phyloP scores from a whole-genome alignment of 2,329 filamentous ascomycete genomes.

The Didymosphaeria variabile region DNA sequence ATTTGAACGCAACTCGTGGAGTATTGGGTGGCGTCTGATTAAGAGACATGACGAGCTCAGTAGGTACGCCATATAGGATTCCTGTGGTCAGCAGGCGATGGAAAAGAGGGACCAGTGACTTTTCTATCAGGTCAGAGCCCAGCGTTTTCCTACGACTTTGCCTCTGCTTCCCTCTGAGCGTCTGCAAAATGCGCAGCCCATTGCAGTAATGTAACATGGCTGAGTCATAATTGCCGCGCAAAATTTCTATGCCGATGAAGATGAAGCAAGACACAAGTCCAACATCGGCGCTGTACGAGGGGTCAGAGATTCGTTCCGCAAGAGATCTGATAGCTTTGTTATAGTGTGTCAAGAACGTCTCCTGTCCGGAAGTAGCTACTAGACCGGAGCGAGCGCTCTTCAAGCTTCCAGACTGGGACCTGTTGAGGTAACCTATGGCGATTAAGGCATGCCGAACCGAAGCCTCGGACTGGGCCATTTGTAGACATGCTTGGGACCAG shows the following conservation, averaged over 20 bases:
- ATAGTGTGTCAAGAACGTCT: slow-evolving; percentile 51
- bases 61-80: slow-evolving; percentile 26
- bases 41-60: slow-evolving; percentile 22
- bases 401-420: slow-evolving; percentile 32
- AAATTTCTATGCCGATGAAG: slow-evolving; percentile 55
- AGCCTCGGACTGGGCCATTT: slow-evolving; percentile 53
- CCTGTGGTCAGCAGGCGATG: slow-evolving; percentile 29
- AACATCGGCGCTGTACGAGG: slow-evolving; percentile 44
- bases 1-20: slow-evolving; percentile 16
- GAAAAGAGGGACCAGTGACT: slow-evolving; percentile 34
- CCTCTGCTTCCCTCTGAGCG: slow-evolving; percentile 18
- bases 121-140: slow-evolving; percentile 22
- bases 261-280: slow-evolving; percentile 55
- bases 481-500: slow-evolving; percentile 54
- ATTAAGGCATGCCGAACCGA: slow-evolving; percentile 56
- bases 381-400: slow-evolving; percentile 28
- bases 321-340: slow-evolving; percentile 51
- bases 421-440: slow-evolving; percentile 51
- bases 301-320: slow-evolving; percentile 43
- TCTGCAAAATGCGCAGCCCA: slow-evolving; percentile 51
- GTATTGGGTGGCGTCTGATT: slow-evolving; percentile 11
- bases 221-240: slow-evolving; percentile 53
- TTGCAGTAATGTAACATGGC: slow-evolving; percentile 56
- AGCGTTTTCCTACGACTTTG: not conserved
- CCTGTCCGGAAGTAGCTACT: slow-evolving; percentile 19